phyloP scores from a whole-genome alignment of 805 yeast species.

The Barnettozyma wickerhamii region DNA sequence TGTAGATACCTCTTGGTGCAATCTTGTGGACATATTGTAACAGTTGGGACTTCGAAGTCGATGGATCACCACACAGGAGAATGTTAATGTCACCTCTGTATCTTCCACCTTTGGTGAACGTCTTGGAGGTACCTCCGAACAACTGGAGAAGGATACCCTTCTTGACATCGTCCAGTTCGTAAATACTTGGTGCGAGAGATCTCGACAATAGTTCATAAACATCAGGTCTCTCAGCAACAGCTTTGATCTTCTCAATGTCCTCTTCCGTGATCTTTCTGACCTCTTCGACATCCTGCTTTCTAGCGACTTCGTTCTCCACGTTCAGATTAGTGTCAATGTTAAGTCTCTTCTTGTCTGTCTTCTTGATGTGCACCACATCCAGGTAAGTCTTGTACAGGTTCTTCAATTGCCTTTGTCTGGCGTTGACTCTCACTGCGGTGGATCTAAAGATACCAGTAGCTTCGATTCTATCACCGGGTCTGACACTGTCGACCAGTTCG shows the following conservation, averaged over 20 bases:
- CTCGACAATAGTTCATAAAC: constrained; percentile 82
- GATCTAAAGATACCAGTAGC: constrained; percentile 95
- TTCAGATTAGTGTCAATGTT: constrained; percentile 75
- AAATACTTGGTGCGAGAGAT: constrained; percentile 95
- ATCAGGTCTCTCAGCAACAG: constrained; percentile 64
- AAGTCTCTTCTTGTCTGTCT: constrained; percentile 75
- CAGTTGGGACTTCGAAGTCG: constrained; percentile 93
- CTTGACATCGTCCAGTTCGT: constrained; percentile 93
- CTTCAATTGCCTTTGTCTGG: constrained; percentile 79
- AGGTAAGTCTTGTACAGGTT: constrained; percentile 86
- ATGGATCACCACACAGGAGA: constrained; percentile 95
- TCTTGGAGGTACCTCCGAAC: constrained; percentile 94
- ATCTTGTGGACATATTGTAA: constrained; percentile 94
- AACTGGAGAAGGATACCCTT: constrained; percentile 90
- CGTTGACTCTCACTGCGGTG: constrained; percentile 83
- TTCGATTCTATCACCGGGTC: constrained; percentile 96
- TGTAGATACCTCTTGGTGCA: constrained; percentile 96
- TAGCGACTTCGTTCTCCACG: constrained; percentile 40
- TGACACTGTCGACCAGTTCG: constrained; percentile 87
- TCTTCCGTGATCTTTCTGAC: constrained; percentile 61
- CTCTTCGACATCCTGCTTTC: constrained; percentile 73
- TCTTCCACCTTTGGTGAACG: constrained; percentile 83
- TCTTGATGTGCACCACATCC: constrained; percentile 90
- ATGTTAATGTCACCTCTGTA: constrained; percentile 95
- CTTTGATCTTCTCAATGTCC: constrained; percentile 62